Base-by-base conservation (phyloP, 179 eudicot species). In the Patellifolia procumbens region DNA sequence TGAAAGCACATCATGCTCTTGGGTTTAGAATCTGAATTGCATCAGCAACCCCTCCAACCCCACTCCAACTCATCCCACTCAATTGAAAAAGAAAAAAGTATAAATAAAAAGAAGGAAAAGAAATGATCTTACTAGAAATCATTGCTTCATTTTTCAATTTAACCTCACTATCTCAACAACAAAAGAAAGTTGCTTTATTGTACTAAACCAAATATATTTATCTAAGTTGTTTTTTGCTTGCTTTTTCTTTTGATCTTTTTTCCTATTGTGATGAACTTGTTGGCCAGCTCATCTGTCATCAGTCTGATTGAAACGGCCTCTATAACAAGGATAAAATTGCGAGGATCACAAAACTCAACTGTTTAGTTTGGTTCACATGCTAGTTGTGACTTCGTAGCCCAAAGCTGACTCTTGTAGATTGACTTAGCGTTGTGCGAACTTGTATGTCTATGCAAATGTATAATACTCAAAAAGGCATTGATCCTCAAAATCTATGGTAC, bases 41-140 rank as follows among this genome's bases (percentile, higher is more conserved):
- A 3, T 6, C 24, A n/a, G 7, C 7, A 26, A 2, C 20, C 34
- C 46, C 45, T 4, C 70, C 28, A 39, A n/a, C n/a, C n/a, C n/a
- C n/a, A n/a, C n/a, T n/a, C n/a, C n/a, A n/a, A n/a, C 71, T 9
- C 71, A 67, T 42, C 46, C 71, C 53, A 42, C 29, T 43, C 16
- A 11, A 9, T 22, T 11, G 26, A 12, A 39, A 9, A 11, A 0
- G 11, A 42, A 42, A 22, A 4, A 3, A 62, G 2, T 2, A 31
- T 31, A 31, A 31, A 5, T 12, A 67, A 20, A 34, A 7, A 29
- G 17, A 49, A 16, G 53, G 53, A 20, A 53, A 20, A 53, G 59
- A 19, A n/a, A 19, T 24, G 3, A 8, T 59, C 3, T 59, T 59
- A 59, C 4, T 24, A 24, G 61, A 22, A 7, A 10, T 56, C 6